Base-by-base conservation (phyloP, 345 rosid genomes). In the Eucalyptus marginata region DNA sequence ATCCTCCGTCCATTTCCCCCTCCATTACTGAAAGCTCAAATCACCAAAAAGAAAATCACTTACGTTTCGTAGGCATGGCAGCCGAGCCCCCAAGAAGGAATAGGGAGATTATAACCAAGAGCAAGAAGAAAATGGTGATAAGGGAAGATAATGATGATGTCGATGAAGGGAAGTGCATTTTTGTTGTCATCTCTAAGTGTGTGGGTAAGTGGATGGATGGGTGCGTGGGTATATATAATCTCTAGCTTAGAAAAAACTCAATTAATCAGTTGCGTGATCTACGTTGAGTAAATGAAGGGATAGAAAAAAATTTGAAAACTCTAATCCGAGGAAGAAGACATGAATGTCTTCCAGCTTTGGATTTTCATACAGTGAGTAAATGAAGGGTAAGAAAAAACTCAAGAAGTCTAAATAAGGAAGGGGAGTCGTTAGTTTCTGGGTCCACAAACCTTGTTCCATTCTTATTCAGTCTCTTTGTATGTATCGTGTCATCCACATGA, bases 341-440 rank as follows among this genome's bases (percentile, higher is more conserved):
- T 51, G 54, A 51, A 51, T 1, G 54, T 51, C 54, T 51, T 51
- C 54, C 54, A 16, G 3, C 18, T 51, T 51, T 16, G 54, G 7
- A 51, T 16, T 51, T 15, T 51, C 20, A 43, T 16, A 51, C 20
- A 51, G 16, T 51, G 54, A 51, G 54, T 15, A 51, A 40, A 40
- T 40, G 3, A 9, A 10, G 4, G 7, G 62, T 10, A 0, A 58
- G 62, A 56, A 56, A 24, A 24, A 24, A 56, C 62, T 24, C 13
- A 10, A 56, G 3, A 24, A 24, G 29, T 22, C 62, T 56, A 56
- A 22, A 0, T 0, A 24, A 24, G 7, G 29, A 56, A 56, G 52
- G 7, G 1, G 52, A 15, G 7, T 50, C 3, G 0, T 15, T 50
- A 15, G 18, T 50, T 50, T 50, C 18, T 0, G 0, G 7, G 52